phyloP scores from a whole-genome alignment of 345 rosid species.

The Gynandropsis gynandra region DNA sequence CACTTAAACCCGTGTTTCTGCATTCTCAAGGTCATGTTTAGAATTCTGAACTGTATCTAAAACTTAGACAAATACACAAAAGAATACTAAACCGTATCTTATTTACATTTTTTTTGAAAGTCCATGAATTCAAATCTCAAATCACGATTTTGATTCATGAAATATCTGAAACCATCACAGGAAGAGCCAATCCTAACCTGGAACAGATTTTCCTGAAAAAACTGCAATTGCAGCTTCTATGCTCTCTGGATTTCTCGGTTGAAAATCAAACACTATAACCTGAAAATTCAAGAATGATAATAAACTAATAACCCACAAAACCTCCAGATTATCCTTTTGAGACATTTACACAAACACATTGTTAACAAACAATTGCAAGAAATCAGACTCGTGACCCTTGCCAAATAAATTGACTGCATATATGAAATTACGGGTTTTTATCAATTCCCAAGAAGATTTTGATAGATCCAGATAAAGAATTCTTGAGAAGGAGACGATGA shows the following conservation, averaged over 20 bases:
- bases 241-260: conserved; percentile 25
- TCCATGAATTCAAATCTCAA: no score
- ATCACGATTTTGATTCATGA: conserved; percentile 11
- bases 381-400: not conserved
- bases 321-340: not conserved
- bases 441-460: not conserved
- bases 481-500: not conserved
- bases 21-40: no score
- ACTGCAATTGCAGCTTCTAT: conserved; percentile 24
- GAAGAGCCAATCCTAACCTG: conserved; percentile 24
- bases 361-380: not conserved
- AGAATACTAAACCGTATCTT: no score
- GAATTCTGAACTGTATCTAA: no score
- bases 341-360: conserved; percentile 16
- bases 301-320: not conserved
- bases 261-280: conserved; percentile 31
- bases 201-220: conserved; percentile 22
- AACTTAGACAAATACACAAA: no score
- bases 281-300: conserved; percentile 7
- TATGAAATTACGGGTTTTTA: not conserved
- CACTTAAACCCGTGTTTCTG: no score
- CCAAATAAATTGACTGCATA: not conserved
- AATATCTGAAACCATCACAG: conserved; percentile 20
- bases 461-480: not conserved
- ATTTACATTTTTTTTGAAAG: no score